phyloP scores from a whole-genome alignment of 1,139 yeast genomes.

The Magnusiomyces clavatus region DNA sequence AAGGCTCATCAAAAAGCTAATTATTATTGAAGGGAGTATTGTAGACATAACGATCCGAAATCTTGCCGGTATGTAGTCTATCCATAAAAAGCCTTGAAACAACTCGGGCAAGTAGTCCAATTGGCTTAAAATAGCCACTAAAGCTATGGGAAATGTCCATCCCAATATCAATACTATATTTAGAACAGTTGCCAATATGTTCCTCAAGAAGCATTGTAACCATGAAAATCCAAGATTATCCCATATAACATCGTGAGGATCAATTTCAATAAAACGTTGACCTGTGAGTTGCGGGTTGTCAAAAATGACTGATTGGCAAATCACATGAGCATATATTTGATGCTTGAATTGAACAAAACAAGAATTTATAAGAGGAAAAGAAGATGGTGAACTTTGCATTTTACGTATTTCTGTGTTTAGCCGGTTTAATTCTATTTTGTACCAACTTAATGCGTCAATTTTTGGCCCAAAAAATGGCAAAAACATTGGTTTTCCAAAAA shows the following conservation, averaged over 20 bases:
- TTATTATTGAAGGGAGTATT: constrained; percentile 58
- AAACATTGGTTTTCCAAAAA: constrained; percentile 10
- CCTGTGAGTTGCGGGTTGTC: constrained; percentile 14
- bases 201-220: constrained; percentile 15
- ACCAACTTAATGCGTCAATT: constrained; percentile 21
- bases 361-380: constrained; percentile 21
- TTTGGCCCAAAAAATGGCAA: constrained; percentile 17
- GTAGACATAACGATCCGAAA: constrained; percentile 68
- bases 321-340: constrained; percentile 28
- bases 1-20: constrained; percentile 60
- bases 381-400: constrained; percentile 17
- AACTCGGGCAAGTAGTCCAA: constrained; percentile 53
- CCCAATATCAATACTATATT: constrained; percentile 52
- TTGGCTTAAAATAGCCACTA: constrained; percentile 74
- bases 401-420: constrained; percentile 22
- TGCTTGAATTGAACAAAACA: constrained; percentile 30
- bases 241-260: constrained; percentile 29
- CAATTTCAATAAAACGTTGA: constrained; percentile 20
- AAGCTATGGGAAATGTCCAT: constrained; percentile 85
- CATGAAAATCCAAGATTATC: constrained; percentile 19
- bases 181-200: constrained; percentile 45
- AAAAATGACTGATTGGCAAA: constrained; percentile 24
- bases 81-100: constrained; percentile 55
- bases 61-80: constrained; percentile 51
- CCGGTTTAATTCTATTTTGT: constrained; percentile 21